Conservation (phyloP, 2,329 filamentous ascomycete genomes). For the Pyrenochaeta sp. region DNA sequence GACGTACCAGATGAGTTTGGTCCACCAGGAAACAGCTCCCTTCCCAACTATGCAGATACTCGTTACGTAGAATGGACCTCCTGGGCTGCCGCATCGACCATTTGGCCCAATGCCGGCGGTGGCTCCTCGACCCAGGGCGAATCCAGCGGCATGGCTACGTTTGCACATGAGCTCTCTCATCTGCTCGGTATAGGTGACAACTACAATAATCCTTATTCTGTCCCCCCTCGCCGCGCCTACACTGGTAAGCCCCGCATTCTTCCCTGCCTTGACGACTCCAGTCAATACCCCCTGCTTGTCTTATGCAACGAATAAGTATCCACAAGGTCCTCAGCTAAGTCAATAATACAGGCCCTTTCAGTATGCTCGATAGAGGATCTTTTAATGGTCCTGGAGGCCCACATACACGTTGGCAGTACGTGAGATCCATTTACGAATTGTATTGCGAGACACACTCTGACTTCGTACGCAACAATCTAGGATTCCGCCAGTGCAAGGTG, state of each 20-base stretch:
- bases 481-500: conserved; percentile 60
- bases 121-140: conserved; percentile 64
- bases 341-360: conserved; percentile 50
- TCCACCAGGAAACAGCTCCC: conserved; percentile 55
- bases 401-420: conserved; percentile 59
- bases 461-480: neutral
- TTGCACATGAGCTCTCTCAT: conserved; percentile 63
- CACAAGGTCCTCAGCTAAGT: neutral
- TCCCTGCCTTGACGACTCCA: neutral
- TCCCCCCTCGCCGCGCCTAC: conserved; percentile 57
- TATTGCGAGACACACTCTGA: neutral
- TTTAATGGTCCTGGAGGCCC: conserved; percentile 65
- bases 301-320: neutral
- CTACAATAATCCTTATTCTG: conserved; percentile 63
- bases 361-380: conserved; percentile 62
- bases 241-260: conserved; percentile 45
- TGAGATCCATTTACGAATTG: neutral
- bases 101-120: conserved; percentile 64
- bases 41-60: conserved; percentile 58
- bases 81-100: conserved; percentile 60
- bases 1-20: conserved; percentile 61
- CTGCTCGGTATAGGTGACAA: conserved; percentile 63
- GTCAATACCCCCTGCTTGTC: neutral
- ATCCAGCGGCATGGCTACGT: conserved; percentile 62
- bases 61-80: conserved; percentile 64